Evolutionary conservation across 2,329 filamentous ascomycete species (phyloP).

Genomic region (Penicillium janthinellum): DNA sequence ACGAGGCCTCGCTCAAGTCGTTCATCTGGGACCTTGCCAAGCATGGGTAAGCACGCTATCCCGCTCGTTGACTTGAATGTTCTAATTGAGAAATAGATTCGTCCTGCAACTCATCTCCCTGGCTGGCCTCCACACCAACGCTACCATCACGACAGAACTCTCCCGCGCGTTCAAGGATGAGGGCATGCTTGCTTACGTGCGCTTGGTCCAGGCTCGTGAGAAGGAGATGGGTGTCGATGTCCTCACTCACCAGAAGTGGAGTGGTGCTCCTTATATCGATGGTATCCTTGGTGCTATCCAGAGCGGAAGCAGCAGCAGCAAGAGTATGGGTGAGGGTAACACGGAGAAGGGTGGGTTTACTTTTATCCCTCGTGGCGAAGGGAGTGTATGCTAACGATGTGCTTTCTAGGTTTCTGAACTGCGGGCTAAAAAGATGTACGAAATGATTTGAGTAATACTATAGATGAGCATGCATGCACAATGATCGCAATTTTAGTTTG

Average conservation of each 20-base stretch:
- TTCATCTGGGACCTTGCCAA: constrained; percentile 97
- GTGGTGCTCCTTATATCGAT: constrained; percentile 75
- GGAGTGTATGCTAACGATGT: not conserved
- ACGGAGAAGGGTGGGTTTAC: constrained; percentile 63
- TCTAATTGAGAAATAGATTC: constrained; percentile 47
- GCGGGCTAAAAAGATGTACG: not conserved
- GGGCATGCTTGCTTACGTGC: constrained; percentile 97
- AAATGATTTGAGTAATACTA: constrained; percentile 2
- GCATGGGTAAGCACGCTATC: constrained; percentile 67
- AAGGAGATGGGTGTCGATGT: constrained; percentile 91
- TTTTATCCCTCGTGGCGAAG: not conserved
- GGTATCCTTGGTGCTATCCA: constrained; percentile 88
- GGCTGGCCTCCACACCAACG: constrained; percentile 65
- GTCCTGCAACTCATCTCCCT: constrained; percentile 66
- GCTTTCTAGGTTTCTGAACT: not conserved
- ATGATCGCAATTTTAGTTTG: not conserved
- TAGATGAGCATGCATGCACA: not conserved
- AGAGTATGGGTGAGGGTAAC: constrained; percentile 93
- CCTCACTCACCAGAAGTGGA: constrained; percentile 87
- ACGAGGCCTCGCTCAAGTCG: constrained; percentile 74
- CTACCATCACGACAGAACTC: constrained; percentile 71
- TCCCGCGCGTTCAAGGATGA: constrained; percentile 81
- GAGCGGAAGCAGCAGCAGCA: constrained; percentile 84
- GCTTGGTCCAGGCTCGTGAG: constrained; percentile 83
- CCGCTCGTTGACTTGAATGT: not conserved